Evolutionary conservation across 2,329 filamentous ascomycete species (phyloP).

Genomic region (Beauveria australis): DNA sequence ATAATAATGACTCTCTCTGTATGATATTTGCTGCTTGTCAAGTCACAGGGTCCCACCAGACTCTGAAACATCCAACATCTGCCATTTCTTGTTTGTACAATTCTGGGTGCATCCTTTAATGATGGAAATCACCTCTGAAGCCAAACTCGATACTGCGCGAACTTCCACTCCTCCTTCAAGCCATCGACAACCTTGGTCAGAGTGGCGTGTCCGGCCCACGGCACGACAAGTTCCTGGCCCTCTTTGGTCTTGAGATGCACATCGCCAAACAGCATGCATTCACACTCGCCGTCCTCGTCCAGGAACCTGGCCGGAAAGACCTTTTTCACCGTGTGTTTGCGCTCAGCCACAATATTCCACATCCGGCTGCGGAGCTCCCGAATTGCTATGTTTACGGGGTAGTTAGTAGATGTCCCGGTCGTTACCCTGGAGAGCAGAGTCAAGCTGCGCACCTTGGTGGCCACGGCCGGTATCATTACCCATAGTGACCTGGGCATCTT

Average conservation of each 20-base stretch:
- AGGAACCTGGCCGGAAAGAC: conserved; percentile 33
- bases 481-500: conserved; percentile 34
- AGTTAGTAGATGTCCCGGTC: neutral
- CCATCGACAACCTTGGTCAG: conserved; percentile 19
- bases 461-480: conserved; percentile 31
- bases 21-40: no score
- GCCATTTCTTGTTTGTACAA: no score
- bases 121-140: conserved; percentile 17
- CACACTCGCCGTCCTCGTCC: conserved; percentile 18
- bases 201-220: conserved; percentile 25
- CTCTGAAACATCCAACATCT: no score
- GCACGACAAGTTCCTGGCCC: conserved; percentile 18
- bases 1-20: no score
- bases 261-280: conserved; percentile 28
- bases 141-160: conserved; percentile 26
- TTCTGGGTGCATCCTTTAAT: neutral
- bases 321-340: conserved; percentile 33
- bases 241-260: conserved; percentile 21
- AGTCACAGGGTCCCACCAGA: no score
- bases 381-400: conserved; percentile 26
- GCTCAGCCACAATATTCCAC: conserved; percentile 32
- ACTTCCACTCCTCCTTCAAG: conserved; percentile 24
- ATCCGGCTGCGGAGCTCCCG: conserved; percentile 31
- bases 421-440: neutral
- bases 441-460: conserved; percentile 21